Conservation (phyloP, 176 grass and related monocot genomes). For the Carex parvula region DNA sequence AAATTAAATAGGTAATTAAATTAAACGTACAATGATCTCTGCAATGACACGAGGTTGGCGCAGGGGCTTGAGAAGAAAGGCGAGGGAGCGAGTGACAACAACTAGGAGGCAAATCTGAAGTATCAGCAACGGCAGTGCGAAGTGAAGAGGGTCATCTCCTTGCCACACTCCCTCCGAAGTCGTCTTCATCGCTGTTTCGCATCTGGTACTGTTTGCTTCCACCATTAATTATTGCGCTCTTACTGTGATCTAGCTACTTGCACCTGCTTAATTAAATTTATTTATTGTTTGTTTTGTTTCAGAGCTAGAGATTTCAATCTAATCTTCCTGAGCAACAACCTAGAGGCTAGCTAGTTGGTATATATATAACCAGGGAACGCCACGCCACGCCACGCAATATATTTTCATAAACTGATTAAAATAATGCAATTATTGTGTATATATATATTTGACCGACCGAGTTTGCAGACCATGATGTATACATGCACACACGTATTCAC, state of each 20-base stretch:
- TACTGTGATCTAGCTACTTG: too few species aligned
- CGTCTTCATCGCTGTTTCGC: not conserved
- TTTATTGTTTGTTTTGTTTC: not conserved
- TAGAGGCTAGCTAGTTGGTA: too few species aligned
- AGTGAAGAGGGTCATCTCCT: constrained; percentile 24
- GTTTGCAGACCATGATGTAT: too few species aligned
- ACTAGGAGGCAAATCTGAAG: constrained; percentile 22
- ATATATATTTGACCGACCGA: too few species aligned
- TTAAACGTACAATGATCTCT: constrained; percentile 17
- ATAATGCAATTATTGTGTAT: too few species aligned
- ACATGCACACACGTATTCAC: too few species aligned
- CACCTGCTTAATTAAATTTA: not conserved
- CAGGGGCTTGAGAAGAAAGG: constrained; percentile 19
- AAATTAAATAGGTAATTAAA: too few species aligned
- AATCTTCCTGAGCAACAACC: not conserved
- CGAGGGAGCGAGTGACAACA: constrained; percentile 3
- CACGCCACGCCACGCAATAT: too few species aligned
- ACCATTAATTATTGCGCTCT: not conserved
- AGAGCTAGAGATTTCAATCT: not conserved
- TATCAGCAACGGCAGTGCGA: constrained; percentile 18
- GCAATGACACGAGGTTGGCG: constrained; percentile 21
- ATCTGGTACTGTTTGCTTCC: not conserved
- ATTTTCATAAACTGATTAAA: too few species aligned
- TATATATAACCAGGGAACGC: too few species aligned
- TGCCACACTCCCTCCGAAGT: constrained; percentile 23